Evolutionary conservation across 768 basidiomycete genomes (phyloP), one percentile per base, ranked within the genome.

Genomic region (Leccinum sublutescens): DNA sequence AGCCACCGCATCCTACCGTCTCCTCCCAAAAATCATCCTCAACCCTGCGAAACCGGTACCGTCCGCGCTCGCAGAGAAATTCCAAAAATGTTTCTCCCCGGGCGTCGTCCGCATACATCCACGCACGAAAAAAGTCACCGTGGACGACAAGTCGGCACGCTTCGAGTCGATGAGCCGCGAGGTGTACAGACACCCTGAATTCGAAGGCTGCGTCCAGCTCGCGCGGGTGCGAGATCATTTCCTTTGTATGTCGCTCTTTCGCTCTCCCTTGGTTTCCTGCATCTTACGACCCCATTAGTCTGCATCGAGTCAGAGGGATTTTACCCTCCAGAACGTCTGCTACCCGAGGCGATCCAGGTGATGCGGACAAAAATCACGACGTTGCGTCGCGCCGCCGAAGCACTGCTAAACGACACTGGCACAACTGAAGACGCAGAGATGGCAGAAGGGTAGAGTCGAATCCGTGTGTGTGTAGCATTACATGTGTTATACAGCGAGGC

Each of bases 1-100:
- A 95, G 96, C 96, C 3, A 98, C 95, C 7, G 96, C 97, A 3
- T 92, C 95, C 1, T 99, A 98, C 71, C 90, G 97, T 52, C 81
- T 97, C 6, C 83, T 97, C 31, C 97, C 97, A 0, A 80, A 89
- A 63, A 89, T 99, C 71, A 71, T 80, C 52, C 76, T 89, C 61
- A 82, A 83, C 67, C 86, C 88, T 45, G 78, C 77, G 59, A 85
- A 86, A 62, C 89, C 89, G 0, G 88, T 98, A 31, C 90, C 93
- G 0, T 81, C 85, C 7, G 78, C 86, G n/a, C 83, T 85, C 33
- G 86, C 87, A 4, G 79, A 87, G 36, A 93, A 92, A 63, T 98
- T 99, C 72, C 82, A 86, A 68, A 79, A 83, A 53, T 96, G 95
- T 73, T 99, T 99, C 73, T 85, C 94, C 1, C 82, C 87, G 0